These are phyloP conservation scores for Dictyophora rubrovolvata DNA, from an alignment of 768 basidiomycete species.

Conservation along the genomic window DNA sequence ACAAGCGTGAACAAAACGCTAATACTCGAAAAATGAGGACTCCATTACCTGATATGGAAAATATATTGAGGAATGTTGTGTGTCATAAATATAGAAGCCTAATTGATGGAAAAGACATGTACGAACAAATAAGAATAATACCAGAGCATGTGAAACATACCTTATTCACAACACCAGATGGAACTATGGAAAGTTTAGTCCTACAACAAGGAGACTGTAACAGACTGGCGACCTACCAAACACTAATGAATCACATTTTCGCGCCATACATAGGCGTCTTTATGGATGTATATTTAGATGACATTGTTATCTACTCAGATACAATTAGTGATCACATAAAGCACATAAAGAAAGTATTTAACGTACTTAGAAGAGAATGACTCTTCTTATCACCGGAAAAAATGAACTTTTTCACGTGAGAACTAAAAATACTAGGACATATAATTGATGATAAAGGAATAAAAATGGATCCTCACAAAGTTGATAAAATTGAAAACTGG, in stretches of 20 bases:
- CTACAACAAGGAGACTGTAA: constrained; percentile 27
- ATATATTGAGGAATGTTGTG: constrained; percentile 17
- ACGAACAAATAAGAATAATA: constrained; percentile 22
- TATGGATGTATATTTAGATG: constrained; percentile 27
- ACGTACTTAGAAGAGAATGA: constrained; percentile 23
- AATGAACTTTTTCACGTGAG: constrained; percentile 20
- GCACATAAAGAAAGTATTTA: constrained; percentile 24
- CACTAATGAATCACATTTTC: constrained; percentile 34
- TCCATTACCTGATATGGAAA: constrained; percentile 21
- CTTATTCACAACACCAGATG: constrained; percentile 28
- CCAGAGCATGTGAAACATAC: constrained; percentile 19
- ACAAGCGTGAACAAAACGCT: constrained; percentile 21
- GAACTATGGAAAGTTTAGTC: constrained; percentile 33
- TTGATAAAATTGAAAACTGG: constrained; percentile 16
- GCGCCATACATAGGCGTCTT: constrained; percentile 20
- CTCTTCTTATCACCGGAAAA: constrained; percentile 29
- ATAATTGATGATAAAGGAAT: constrained; percentile 15
- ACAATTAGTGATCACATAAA: constrained; percentile 20
- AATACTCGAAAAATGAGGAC: constrained; percentile 22
- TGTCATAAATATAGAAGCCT: constrained; percentile 14
- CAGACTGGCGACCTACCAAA: constrained; percentile 31
- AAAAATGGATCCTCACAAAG: constrained; percentile 17
- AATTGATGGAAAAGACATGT: constrained; percentile 23
- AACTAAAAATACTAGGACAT: constrained; percentile 11
- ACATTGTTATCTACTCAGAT: constrained; percentile 26